Conservation (phyloP, 2,329 filamentous ascomycete genomes). For the Ambrosiella cleistominuta region DNA sequence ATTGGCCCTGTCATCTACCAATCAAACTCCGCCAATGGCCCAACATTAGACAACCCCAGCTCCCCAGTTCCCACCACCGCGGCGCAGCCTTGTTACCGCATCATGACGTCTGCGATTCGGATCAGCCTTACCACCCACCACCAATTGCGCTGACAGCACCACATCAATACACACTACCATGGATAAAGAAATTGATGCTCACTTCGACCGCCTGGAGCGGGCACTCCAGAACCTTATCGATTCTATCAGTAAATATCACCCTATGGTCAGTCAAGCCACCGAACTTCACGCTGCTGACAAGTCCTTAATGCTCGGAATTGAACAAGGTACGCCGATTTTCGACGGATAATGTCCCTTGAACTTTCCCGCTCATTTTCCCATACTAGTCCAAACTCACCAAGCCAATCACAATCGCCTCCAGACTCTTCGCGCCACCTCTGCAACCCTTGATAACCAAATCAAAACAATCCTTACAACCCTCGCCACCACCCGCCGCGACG, state of each 20-base stretch:
- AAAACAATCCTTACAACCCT: constrained; percentile 52
- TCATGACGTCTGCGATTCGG: not conserved
- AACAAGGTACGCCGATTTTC: constrained; percentile 34
- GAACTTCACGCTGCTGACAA: constrained; percentile 56
- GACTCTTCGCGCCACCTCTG: constrained; percentile 46
- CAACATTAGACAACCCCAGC: not conserved
- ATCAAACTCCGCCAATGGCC: not conserved
- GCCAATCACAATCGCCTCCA: constrained; percentile 53
- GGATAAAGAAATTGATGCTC: constrained; percentile 43
- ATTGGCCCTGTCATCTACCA: not conserved
- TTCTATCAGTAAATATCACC: constrained; percentile 68
- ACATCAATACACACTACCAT: constrained; percentile 23
- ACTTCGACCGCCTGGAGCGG: constrained; percentile 49
- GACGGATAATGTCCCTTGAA: not conserved
- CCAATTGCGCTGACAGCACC: not conserved
- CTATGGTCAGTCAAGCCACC: constrained; percentile 46
- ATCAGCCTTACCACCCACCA: not conserved
- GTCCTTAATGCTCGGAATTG: constrained; percentile 46
- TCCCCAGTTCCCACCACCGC: not conserved
- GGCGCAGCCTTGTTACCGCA: not conserved
- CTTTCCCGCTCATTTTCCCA: not conserved
- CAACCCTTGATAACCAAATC: constrained; percentile 53
- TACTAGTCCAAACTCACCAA: constrained; percentile 55
- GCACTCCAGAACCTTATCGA: constrained; percentile 54
- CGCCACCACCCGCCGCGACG: constrained; percentile 54